Percentiles rank a stretch among this genome's conserved stretches.
Conservation (phyloP, 2,329 filamentous ascomycete genomes). For the Pyricularia sp. region DNA sequence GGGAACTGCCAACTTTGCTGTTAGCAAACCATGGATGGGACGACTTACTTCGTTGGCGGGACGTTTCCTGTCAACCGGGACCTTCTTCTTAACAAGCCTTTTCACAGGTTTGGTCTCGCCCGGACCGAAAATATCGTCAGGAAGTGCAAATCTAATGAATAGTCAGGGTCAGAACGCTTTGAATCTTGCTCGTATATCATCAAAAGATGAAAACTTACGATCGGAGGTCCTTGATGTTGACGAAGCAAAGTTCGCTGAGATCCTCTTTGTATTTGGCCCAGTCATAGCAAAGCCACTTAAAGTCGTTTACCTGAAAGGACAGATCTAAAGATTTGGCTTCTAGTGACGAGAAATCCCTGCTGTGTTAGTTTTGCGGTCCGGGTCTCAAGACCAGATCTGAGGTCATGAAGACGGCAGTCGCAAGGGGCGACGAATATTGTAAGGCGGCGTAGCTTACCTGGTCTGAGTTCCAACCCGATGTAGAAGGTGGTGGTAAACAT, state of each 20-base stretch:
- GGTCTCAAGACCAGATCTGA: neutral
- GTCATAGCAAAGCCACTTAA: constrained; percentile 70
- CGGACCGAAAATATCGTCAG: constrained; percentile 77
- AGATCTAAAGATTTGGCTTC: constrained; percentile 66
- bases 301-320: constrained; percentile 73
- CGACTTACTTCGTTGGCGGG: constrained; percentile 5
- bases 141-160: constrained; percentile 64
- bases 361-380: neutral
- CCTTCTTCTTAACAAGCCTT: constrained; percentile 47
- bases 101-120: constrained; percentile 63
- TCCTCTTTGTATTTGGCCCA: constrained; percentile 69
- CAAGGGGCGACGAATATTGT: neutral
- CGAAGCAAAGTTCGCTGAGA: constrained; percentile 48
- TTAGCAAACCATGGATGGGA: neutral
- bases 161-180: neutral
- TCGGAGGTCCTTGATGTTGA: constrained; percentile 75
- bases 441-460: constrained; percentile 46
- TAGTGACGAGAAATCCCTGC: constrained; percentile 14
- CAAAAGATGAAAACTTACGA: constrained; percentile 53
- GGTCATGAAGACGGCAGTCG: neutral
- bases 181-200: neutral
- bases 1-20: neutral
- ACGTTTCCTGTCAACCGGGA: constrained; percentile 14
- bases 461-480: constrained; percentile 72
- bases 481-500: constrained; percentile 92